Evolutionary conservation across 495 filamentous ascomycete species (phyloP).

Genomic region (Recurvomyces mirabilis): DNA sequence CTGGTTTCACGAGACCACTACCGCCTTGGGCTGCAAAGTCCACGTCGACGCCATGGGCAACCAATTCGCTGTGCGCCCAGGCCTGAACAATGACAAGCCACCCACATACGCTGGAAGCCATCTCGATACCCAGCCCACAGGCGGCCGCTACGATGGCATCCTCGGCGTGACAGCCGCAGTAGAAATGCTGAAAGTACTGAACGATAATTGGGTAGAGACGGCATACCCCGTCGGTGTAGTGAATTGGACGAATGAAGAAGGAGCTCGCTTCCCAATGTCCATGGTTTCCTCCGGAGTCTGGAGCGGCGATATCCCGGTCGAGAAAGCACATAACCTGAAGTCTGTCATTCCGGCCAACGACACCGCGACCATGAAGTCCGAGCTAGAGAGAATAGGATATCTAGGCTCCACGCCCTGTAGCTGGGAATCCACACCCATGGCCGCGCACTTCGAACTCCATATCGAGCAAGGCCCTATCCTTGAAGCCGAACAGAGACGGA

Average conservation of each 20-base stretch:
- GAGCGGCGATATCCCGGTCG: slow-evolving; percentile 54
- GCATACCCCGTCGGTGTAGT: slow-evolving; percentile 61
- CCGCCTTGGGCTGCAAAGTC: slow-evolving; percentile 50
- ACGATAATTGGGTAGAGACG: slow-evolving; percentile 59
- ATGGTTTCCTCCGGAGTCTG: slow-evolving; percentile 72
- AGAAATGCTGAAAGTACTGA: slow-evolving; percentile 56
- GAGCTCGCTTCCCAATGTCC: slow-evolving; percentile 66
- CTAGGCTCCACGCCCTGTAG: slow-evolving; percentile 47
- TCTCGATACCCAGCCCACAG: slow-evolving; percentile 67
- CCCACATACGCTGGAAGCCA: slow-evolving; percentile 64
- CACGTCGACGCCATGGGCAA: slow-evolving; percentile 57
- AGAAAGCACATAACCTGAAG: slow-evolving; percentile 48
- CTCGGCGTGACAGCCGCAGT: slow-evolving; percentile 62
- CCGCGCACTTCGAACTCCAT: slow-evolving; percentile 73
- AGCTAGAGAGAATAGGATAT: slow-evolving; percentile 61
- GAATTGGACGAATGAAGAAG: slow-evolving; percentile 83
- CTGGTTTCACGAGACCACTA: slow-evolving; percentile 62
- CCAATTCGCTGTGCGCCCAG: slow-evolving; percentile 60
- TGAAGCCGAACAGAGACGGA: slow-evolving; percentile 46
- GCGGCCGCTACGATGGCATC: slow-evolving; percentile 68
- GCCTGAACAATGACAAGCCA: slow-evolving; percentile 41
- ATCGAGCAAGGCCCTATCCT: slow-evolving; percentile 74
- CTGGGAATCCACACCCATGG: slow-evolving; percentile 54
- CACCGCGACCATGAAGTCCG: slow-evolving; percentile 52
- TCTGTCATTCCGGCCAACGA: slow-evolving; percentile 39